Percentiles rank a stretch among this genome's conserved stretches.
Evolutionary conservation across 768 basidiomycete genomes (phyloP).

Genomic region (Amanita molliuscula): DNA sequence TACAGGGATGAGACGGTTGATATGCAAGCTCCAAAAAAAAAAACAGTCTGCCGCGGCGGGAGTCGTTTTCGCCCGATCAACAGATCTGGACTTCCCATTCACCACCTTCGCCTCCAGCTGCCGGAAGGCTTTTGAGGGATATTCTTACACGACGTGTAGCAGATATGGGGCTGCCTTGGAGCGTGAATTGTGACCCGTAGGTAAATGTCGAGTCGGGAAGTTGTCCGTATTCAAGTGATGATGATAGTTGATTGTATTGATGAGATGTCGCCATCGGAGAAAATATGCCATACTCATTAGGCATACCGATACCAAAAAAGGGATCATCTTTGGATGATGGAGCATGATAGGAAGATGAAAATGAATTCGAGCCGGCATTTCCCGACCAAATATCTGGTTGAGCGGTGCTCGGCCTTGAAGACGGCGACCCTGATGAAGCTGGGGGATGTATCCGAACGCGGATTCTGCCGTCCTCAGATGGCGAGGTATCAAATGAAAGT

Average conservation of each 20-base stretch:
- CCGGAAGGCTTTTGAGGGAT: conserved; percentile 55
- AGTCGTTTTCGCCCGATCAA: conserved; percentile 18
- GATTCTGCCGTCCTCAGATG: conserved; percentile 59
- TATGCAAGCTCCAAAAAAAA: background rate
- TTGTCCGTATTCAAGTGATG: conserved; percentile 20
- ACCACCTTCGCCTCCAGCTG: conserved; percentile 53
- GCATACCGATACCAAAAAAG: conserved; percentile 44
- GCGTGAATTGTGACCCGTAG: conserved; percentile 27
- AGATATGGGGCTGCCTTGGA: conserved; percentile 21
- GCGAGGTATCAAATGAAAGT: conserved; percentile 62
- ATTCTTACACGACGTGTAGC: conserved; percentile 52
- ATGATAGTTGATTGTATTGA: conserved; percentile 18
- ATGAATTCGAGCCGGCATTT: conserved; percentile 13
- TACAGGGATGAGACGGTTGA: background rate
- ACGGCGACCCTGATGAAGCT: conserved; percentile 28
- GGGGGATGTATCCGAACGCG: conserved; percentile 64
- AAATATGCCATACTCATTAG: conserved; percentile 27
- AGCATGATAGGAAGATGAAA: conserved; percentile 28
- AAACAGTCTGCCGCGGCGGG: conserved; percentile 3
- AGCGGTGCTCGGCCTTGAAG: conserved; percentile 11
- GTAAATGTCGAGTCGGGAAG: conserved; percentile 20
- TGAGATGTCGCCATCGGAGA: conserved; percentile 27
- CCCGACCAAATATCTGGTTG: conserved; percentile 18
- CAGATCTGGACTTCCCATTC: conserved; percentile 76
- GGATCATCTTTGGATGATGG: conserved; percentile 35